Percentiles rank a stretch among this genome's conserved stretches.
These are phyloP conservation scores for Yamadazyma blattariae DNA, from an alignment of 1,139 yeast species.

Conservation along the genomic window DNA sequence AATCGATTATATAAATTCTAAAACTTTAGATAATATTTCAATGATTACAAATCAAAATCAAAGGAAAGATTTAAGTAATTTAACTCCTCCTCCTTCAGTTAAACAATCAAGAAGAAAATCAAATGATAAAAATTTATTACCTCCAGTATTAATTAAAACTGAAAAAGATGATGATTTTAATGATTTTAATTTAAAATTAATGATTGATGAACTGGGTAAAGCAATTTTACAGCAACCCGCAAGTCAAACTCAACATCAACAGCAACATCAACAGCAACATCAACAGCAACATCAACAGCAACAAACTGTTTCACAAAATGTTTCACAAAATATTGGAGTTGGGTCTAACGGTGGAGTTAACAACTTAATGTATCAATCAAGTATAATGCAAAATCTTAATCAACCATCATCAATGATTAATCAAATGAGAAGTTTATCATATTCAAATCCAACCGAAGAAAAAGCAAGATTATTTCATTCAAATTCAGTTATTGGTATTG, in stretches of 20 bases:
- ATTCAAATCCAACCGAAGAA: slow-evolving; percentile 6
- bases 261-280: neutral
- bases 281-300: slow-evolving; percentile 1
- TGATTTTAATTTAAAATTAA: slow-evolving; percentile 35
- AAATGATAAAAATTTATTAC: slow-evolving; percentile 23
- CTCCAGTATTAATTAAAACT: slow-evolving; percentile 25
- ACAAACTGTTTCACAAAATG: neutral
- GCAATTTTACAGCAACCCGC: slow-evolving; percentile 26
- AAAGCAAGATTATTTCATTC: slow-evolving; percentile 26
- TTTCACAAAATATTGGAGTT: neutral
- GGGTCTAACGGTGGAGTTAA: too few species aligned
- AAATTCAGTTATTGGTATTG: slow-evolving; percentile 32
- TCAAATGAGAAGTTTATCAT: slow-evolving; percentile 5
- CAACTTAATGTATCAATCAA: neutral
- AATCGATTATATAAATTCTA: slow-evolving; percentile 22
- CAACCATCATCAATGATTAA: neutral
- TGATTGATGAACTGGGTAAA: slow-evolving; percentile 46
- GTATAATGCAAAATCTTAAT: slow-evolving; percentile 1
- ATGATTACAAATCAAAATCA: slow-evolving; percentile 19
- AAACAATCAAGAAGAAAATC: slow-evolving; percentile 1
- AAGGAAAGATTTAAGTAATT: neutral
- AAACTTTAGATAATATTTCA: slow-evolving; percentile 35
- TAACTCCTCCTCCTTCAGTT: slow-evolving; percentile 9
- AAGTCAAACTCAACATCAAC: neutral
- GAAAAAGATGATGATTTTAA: slow-evolving; percentile 11